A percentile compares a stretch with the other conserved stretches of the same genome.
Evolutionary conservation across 257 asterid species (phyloP).

Genomic region (Salvia miltiorrhiza): DNA sequence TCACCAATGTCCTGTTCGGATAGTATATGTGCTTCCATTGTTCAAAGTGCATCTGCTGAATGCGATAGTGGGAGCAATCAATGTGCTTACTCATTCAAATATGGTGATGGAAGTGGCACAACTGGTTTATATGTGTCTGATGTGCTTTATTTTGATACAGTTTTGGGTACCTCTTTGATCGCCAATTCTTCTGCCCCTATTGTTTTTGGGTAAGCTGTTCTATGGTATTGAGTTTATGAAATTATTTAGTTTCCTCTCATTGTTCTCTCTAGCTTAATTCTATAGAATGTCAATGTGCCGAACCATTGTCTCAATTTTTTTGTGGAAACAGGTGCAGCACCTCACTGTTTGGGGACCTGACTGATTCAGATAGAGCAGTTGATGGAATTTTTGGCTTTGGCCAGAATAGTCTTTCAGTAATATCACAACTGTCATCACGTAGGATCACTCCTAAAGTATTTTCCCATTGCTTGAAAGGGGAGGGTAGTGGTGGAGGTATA

Average conservation of each 20-base stretch:
- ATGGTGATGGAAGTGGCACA: slow-evolving; percentile 92
- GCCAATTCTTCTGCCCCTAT: slow-evolving; percentile 84
- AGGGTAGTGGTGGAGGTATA: slow-evolving; percentile 79
- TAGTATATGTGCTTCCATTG: slow-evolving; percentile 58
- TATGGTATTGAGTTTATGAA: not conserved
- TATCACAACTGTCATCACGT: slow-evolving; percentile 70
- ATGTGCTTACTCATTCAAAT: slow-evolving; percentile 68
- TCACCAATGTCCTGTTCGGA: slow-evolving; percentile 68
- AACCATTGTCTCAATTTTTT: slow-evolving; percentile 9
- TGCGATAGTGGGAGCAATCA: slow-evolving; percentile 59
- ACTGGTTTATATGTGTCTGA: slow-evolving; percentile 75
- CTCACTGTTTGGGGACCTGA: slow-evolving; percentile 72
- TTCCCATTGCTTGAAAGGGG: slow-evolving; percentile 93
- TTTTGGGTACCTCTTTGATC: slow-evolving; percentile 53
- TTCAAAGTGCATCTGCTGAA: slow-evolving; percentile 53
- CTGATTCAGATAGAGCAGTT: slow-evolving; percentile 74
- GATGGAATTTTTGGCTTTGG: slow-evolving; percentile 94
- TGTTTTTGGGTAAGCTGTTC: slow-evolving; percentile 71
- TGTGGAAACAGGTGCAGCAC: slow-evolving; percentile 74
- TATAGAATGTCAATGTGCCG: not conserved
- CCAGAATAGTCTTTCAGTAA: slow-evolving; percentile 66
- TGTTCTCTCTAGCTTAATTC: not conserved
- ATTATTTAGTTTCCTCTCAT: not conserved
- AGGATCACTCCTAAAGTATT: slow-evolving; percentile 80
- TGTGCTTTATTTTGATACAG: slow-evolving; percentile 65